phyloP scores from a whole-genome alignment of 148 eudicot species.

The Linanthus parryae region DNA sequence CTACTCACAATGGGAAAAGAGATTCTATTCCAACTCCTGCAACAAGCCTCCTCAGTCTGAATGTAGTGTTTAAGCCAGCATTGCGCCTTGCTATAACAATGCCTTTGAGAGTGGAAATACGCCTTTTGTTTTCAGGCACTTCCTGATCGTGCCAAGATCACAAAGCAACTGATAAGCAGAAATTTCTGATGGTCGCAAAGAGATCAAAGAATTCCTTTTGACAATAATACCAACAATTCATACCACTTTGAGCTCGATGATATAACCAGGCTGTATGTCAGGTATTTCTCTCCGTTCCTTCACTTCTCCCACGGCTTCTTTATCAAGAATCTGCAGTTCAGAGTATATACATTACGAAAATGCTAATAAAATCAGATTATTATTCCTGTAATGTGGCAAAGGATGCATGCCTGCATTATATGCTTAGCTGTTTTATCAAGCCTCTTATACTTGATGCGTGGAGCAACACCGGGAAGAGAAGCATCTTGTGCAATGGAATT shows the following conservation, averaged over 20 bases:
- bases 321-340: conserved; percentile 66
- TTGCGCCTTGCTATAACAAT: conserved; percentile 84
- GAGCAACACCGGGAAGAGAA: conserved; percentile 26
- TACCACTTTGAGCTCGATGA: conserved; percentile 90
- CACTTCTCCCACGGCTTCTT: conserved; percentile 84
- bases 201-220: neutral
- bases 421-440: conserved; percentile 81
- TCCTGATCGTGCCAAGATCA: conserved; percentile 38
- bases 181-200: neutral
- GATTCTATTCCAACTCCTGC: conserved; percentile 73
- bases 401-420: conserved; percentile 71
- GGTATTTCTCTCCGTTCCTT: conserved; percentile 59
- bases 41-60: conserved; percentile 73
- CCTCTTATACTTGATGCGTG: conserved; percentile 77
- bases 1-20: conserved; percentile 76
- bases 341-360: neutral
- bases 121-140: conserved; percentile 73
- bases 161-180: conserved; percentile 1
- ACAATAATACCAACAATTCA: conserved; percentile 10
- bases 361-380: neutral
- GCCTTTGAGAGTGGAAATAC: conserved; percentile 67
- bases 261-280: conserved; percentile 80
- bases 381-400: neutral
- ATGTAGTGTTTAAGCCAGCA: conserved; percentile 68
- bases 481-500: conserved; percentile 28